Evolutionary conservation across 371 early-diverging fungal genomes (phyloP), one percentile per base, ranked within the genome.

Genomic region (Zychaea mexicana): DNA sequence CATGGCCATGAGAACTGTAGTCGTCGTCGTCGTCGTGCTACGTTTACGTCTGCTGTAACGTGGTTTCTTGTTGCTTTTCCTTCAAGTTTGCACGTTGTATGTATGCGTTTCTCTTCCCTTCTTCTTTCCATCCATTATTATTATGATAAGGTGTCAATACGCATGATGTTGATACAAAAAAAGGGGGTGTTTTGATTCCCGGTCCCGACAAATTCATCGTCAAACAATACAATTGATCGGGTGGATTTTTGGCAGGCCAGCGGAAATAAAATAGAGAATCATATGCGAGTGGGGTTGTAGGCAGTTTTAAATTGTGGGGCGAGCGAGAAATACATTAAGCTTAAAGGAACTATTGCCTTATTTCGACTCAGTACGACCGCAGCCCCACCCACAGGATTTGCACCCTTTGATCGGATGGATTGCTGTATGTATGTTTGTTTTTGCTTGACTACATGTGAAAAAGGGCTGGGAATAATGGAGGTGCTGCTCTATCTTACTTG

Each of bases 231-330:
- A 15, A 42, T 12, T 12, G 17, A 12, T 42, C 42, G 42, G 42
- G 42, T 42, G 7, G 13, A 17, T 42, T 49, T 24, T 49, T 19
- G 22, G 49, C 21, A 22, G n/a, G n/a, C n/a, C n/a, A n/a, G 21
- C 13, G 6, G 49, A 24, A 49, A 24, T 5, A 19, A 49, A 49
- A 49, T 19, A 22, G n/a, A 19, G 6, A 49, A 49, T 49, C 49
- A 49, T 49, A 49, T 49, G 49, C 49, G 13, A 49, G 56, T 22
- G 33, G 55, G 55, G 24, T 56, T 56, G 33, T 12, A 27, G 12
- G 32, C 36, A 28, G 27, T 19, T 21, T 21, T 31, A 56, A 33
- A 56, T 22, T 33, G 56, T 56, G 56, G 56, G 56, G 56, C 36
- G 36, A 22, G 21, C 19, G 36, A 56, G 21, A 22, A 7, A 12